phyloP scores from a whole-genome alignment of 140 eudicot species.

The Senecio squalidus region DNA sequence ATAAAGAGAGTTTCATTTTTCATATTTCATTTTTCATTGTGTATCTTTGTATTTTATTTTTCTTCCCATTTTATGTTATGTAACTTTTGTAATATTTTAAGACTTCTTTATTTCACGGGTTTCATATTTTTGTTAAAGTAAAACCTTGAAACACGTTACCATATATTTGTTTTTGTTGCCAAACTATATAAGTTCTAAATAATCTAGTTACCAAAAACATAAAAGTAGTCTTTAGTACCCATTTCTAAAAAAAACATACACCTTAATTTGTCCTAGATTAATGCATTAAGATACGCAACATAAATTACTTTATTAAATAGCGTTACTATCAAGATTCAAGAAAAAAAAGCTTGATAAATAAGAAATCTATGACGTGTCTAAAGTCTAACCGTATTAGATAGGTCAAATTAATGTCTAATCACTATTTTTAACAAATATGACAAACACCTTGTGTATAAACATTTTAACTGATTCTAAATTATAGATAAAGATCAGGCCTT shows the following conservation, averaged over 20 bases:
- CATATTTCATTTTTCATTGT: conserved; percentile 6
- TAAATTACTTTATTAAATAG: too few species aligned
- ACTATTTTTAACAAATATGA: neutral
- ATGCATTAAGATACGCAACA: too few species aligned
- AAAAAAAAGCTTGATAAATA: conserved; percentile 4
- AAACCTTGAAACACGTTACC: too few species aligned
- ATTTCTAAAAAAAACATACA: too few species aligned
- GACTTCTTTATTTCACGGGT: neutral
- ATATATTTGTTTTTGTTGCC: too few species aligned
- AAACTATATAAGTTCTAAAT: neutral
- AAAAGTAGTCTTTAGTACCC: neutral
- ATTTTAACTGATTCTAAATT: too few species aligned
- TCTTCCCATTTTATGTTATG: neutral
- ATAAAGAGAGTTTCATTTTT: neutral
- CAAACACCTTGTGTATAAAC: too few species aligned
- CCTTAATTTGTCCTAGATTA: too few species aligned
- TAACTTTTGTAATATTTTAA: neutral
- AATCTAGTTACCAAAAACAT: neutral
- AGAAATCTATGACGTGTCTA: conserved; percentile 10
- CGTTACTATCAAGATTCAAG: neutral
- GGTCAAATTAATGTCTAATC: neutral
- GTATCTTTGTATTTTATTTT: neutral
- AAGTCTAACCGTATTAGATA: neutral
- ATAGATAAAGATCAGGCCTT: too few species aligned
- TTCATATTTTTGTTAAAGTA: neutral